Base-by-base conservation (phyloP, 2,329 filamentous ascomycete genomes). In the Monosporascus sp. region DNA sequence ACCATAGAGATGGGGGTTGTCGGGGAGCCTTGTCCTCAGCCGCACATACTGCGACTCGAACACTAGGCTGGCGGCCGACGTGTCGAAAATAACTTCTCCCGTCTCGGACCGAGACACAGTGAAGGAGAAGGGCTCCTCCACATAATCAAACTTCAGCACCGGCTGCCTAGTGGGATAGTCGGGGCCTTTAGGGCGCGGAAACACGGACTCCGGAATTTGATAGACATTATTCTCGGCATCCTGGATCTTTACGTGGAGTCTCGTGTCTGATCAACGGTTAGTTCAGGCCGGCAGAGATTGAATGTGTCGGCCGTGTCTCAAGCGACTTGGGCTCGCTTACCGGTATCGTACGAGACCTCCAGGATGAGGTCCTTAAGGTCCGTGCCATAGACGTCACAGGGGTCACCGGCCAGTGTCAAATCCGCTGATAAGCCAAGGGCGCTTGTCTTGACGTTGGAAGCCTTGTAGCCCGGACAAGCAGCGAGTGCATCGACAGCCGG, bases 21-120 rank as follows among this genome's bases (percentile, higher is more conserved):
- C 69, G 0, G 89, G 88, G 11, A 94, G 75, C 55, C 76, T 80
- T 2, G 89, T 92, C 44, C 87, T 80, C 54, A 93, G 75, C 20
- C 85, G 82, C 24, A 94, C 70, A 63, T 91, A 94, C 68, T 94
- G 89, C 11, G 82, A 83, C 70, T 94, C 86, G 61, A 91, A 94
- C 44, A 94, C 75, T 11, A 94, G 72, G 8, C 77, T 74, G 4
- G 81, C 79, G 1, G 78, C 85, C 1, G 83, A 82, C 0, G 87
- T 89, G 62, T 92, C 85, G 65, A 91, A 90, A 9, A 91, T 70
- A 3, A 81, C 74, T 57, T 85, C 65, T 3, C 69, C 68, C 3
- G 67, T 70, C 26, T 64, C 64, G 8, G 64, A 60, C 22, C 72
- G 70, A 14, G 68, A 69, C 40, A 76, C 68, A 15, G 66, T 67